Conservation (phyloP, 75 land plant species). For the Selaginella moellendorffii region DNA sequence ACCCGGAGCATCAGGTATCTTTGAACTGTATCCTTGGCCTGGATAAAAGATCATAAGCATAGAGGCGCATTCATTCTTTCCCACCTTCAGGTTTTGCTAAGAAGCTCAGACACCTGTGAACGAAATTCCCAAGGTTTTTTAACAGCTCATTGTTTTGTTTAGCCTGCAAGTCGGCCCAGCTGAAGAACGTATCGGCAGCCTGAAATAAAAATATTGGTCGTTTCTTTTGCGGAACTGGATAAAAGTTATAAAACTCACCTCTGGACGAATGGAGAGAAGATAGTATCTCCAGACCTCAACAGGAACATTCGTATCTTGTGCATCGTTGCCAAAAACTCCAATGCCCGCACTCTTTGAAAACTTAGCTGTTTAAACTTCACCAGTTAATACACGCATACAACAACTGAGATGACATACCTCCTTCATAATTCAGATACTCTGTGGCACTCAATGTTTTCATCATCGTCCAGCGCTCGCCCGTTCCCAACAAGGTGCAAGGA, state of each 20-base stretch:
- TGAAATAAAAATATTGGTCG: constrained; percentile 13
- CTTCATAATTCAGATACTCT: constrained; percentile 92
- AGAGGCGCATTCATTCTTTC: no score
- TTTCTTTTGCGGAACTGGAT: neutral
- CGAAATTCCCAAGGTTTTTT: constrained; percentile 77
- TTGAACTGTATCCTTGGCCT: constrained; percentile 75
- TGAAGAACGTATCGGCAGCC: constrained; percentile 87
- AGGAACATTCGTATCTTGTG: constrained; percentile 68
- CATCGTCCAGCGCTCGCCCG: constrained; percentile 83
- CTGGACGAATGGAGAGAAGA: constrained; percentile 85
- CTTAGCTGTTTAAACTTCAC: constrained; percentile 59
- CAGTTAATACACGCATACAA: neutral
- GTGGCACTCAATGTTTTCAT: constrained; percentile 98
- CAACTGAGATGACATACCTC: constrained; percentile 40
- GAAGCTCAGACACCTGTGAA: constrained; percentile 72
- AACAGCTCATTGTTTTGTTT: constrained; percentile 81
- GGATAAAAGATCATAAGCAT: neutral
- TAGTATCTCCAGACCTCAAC: constrained; percentile 94
- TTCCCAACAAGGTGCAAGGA: constrained; percentile 87
- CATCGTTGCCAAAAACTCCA: constrained; percentile 98
- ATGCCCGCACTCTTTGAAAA: constrained; percentile 91
- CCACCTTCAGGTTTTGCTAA: constrained; percentile 77
- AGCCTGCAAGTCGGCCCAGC: constrained; percentile 88
- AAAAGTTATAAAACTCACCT: constrained; percentile 28
- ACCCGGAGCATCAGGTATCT: constrained; percentile 63